Evolutionary conservation across 768 basidiomycete species (phyloP).

Genomic region (Tulasnella sp.): DNA sequence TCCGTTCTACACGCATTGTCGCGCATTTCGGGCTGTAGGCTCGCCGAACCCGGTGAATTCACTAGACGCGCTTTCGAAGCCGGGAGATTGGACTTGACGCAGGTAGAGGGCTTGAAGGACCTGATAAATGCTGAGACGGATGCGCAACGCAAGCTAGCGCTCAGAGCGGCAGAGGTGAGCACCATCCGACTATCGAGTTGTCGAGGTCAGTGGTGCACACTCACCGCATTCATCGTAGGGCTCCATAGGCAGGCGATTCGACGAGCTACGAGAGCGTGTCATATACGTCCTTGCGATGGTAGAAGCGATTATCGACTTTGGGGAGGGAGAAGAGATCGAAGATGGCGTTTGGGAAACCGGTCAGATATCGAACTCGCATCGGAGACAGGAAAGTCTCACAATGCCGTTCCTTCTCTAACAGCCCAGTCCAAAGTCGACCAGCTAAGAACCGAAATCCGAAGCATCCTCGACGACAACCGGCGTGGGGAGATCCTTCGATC

Average conservation of each 20-base stretch:
- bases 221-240: slow-evolving; percentile 39
- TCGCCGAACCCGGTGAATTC: slow-evolving; percentile 81
- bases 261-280: slow-evolving; percentile 49
- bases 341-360: slow-evolving; percentile 67
- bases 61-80: slow-evolving; percentile 71
- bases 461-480: slow-evolving; percentile 54
- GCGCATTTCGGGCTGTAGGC: slow-evolving; percentile 49
- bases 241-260: slow-evolving; percentile 42
- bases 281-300: slow-evolving; percentile 63
- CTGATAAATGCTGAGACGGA: slow-evolving; percentile 85
- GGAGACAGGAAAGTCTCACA: background rate
- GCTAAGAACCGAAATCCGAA: slow-evolving; percentile 41
- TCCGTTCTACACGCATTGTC: slow-evolving; percentile 56
- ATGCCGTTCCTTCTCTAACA: slow-evolving; percentile 23
- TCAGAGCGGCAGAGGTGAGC: slow-evolving; percentile 53
- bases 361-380: slow-evolving; percentile 23
- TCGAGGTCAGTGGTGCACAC: background rate
- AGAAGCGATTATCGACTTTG: slow-evolving; percentile 88
- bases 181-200: background rate
- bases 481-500: slow-evolving; percentile 74
- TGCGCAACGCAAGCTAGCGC: slow-evolving; percentile 58
- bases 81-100: slow-evolving; percentile 73
- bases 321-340: slow-evolving; percentile 82
- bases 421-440: slow-evolving; percentile 40
- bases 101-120: slow-evolving; percentile 80